Evolutionary conservation across 495 filamentous ascomycete genomes (phyloP).

Genomic region (Penicillium canariense): DNA sequence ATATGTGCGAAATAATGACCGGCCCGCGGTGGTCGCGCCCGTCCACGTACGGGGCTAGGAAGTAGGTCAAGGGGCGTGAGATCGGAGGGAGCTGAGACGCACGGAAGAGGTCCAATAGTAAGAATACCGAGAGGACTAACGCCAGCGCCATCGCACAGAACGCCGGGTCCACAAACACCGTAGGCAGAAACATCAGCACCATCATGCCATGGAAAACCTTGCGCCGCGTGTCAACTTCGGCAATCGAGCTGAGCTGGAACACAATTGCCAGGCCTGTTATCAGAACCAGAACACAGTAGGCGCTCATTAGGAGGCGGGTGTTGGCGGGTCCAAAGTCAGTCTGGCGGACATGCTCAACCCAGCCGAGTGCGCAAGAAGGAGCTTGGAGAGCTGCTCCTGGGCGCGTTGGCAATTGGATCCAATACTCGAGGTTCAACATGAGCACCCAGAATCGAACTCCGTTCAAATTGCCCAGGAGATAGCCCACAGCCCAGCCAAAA

Average conservation of each 20-base stretch:
- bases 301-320: slow-evolving; percentile 72
- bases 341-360: slow-evolving; percentile 57
- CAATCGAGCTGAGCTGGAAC: slow-evolving; percentile 63
- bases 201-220: slow-evolving; percentile 99
- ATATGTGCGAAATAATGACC: slow-evolving; percentile 93
- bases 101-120: slow-evolving; percentile 83
- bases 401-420: slow-evolving; percentile 70
- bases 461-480: slow-evolving; percentile 78
- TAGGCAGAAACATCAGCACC: slow-evolving; percentile 89
- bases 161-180: slow-evolving; percentile 78
- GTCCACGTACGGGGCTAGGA: slow-evolving; percentile 91
- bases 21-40: slow-evolving; percentile 89
- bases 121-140: slow-evolving; percentile 74
- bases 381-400: slow-evolving; percentile 28
- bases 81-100: slow-evolving; percentile 89
- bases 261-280: slow-evolving; percentile 69
- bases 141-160: slow-evolving; percentile 76
- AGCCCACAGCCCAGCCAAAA: slow-evolving; percentile 87
- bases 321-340: slow-evolving; percentile 69
- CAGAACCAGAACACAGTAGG: slow-evolving; percentile 70
- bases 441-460: slow-evolving; percentile 65
- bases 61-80: slow-evolving; percentile 74
- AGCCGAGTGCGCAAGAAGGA: slow-evolving; percentile 48
- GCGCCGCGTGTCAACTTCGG: slow-evolving; percentile 91
- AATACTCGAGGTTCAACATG: slow-evolving; percentile 62